Conservation (phyloP, 345 rosid species). For the Hevea brasiliensis region DNA sequence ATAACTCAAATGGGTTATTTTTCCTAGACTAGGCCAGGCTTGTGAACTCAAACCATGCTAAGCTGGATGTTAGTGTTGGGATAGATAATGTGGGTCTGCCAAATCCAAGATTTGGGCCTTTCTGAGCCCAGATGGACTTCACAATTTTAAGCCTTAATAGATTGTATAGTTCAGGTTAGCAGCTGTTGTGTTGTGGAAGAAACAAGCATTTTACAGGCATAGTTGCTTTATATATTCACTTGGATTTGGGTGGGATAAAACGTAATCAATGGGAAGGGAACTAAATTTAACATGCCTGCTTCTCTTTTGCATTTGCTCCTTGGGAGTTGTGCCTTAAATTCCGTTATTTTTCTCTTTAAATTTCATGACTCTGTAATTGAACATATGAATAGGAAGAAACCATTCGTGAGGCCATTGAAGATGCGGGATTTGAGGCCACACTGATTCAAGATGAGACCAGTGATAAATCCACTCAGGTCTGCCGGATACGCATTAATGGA, state of each 20-base stretch:
- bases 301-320: neutral
- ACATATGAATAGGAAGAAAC: constrained; percentile 57
- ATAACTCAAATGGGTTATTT: neutral
- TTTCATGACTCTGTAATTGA: constrained; percentile 22
- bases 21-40: neutral
- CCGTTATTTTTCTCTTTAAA: neutral
- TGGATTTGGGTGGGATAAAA: too few relatives aligned
- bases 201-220: too few relatives aligned
- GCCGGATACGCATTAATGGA: constrained; percentile 72
- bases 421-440: constrained; percentile 74
- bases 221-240: constrained; percentile 34
- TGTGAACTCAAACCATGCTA: neutral
- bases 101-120: neutral
- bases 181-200: constrained; percentile 42
- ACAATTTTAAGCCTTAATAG: too few relatives aligned
- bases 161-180: too few relatives aligned
- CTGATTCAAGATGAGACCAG: constrained; percentile 51
- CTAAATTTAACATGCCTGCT: neutral
- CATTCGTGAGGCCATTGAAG: constrained; percentile 83
- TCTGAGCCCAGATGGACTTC: neutral
- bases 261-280: too few relatives aligned
- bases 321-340: constrained; percentile 34
- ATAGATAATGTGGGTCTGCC: neutral
- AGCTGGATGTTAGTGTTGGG: too few relatives aligned
- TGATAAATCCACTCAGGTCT: constrained; percentile 56